Conservation (phyloP, 768 basidiomycete species). For the Termitomyces sp. region DNA sequence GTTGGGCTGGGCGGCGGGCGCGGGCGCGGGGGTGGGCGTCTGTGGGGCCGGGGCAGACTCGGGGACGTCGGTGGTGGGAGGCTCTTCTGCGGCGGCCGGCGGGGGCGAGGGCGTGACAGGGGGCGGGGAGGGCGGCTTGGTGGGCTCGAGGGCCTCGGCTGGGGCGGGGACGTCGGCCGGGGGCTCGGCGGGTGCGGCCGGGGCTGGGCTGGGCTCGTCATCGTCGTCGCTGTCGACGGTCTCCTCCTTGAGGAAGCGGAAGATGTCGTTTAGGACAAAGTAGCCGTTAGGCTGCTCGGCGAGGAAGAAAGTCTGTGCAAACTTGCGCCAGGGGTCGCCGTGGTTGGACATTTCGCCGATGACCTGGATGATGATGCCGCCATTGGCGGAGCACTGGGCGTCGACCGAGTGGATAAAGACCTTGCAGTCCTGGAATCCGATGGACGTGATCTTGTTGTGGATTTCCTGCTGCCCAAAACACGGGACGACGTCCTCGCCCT, state of each 20-base stretch:
- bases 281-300: conserved; percentile 99
- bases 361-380: conserved; percentile 98
- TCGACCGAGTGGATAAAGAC: conserved; percentile 99
- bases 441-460: conserved; percentile 90
- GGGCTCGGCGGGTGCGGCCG: conserved; percentile 21
- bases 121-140: conserved; percentile 30
- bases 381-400: conserved; percentile 90
- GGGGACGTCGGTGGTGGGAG: conserved; percentile 34
- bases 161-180: conserved; percentile 19
- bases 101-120: conserved; percentile 25
- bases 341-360: conserved; percentile 98
- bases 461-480: conserved; percentile 99
- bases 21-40: conserved; percentile 21
- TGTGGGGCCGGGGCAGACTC: conserved; percentile 26
- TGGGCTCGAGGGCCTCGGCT: conserved; percentile 30
- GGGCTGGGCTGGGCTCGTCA: conserved; percentile 15
- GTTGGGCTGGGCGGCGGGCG: neutral
- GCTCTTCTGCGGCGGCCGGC: conserved; percentile 29
- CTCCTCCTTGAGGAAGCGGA: conserved; percentile 98
- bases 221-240: conserved; percentile 60
- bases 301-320: conserved; percentile 99
- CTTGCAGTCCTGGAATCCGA: conserved; percentile 95
- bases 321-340: conserved; percentile 91
- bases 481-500: conserved; percentile 89
- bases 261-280: conserved; percentile 99